A percentile compares a stretch with the other conserved stretches of the same genome.
phyloP scores from a whole-genome alignment of 805 yeast species.

The Naumovozyma baii region DNA sequence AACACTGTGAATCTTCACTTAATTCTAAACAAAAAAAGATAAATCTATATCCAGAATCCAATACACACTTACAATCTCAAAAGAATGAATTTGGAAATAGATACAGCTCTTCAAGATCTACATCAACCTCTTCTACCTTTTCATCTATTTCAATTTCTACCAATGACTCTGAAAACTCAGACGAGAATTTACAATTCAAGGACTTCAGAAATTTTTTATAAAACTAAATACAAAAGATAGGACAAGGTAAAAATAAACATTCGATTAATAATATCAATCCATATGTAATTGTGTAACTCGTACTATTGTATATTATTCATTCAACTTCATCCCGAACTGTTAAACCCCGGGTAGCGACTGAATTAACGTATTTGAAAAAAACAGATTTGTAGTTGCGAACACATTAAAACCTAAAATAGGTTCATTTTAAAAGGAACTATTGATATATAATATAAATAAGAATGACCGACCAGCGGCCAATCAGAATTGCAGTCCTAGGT shows the following conservation, averaged over 20 bases:
- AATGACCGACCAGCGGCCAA: constrained; percentile 30
- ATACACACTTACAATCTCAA: not conserved
- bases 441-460: too few relatives aligned
- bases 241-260: not conserved
- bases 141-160: not conserved
- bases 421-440: too few relatives aligned
- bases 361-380: too few relatives aligned
- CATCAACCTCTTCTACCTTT: not conserved
- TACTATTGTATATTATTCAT: too few relatives aligned
- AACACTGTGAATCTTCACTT: not conserved
- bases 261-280: too few relatives aligned
- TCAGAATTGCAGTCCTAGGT: constrained; percentile 53
- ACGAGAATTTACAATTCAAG: not conserved
- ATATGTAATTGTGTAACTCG: too few relatives aligned
- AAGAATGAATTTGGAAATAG: not conserved
- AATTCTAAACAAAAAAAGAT: too few relatives aligned
- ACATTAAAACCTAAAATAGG: too few relatives aligned
- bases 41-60: not conserved
- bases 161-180: not conserved
- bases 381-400: too few relatives aligned
- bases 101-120: not conserved
- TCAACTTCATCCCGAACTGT: too few relatives aligned
- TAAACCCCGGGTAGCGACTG: too few relatives aligned
- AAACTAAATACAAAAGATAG: too few relatives aligned
- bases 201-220: not conserved